Percentiles rank a stretch among this genome's conserved stretches.
phyloP scores from a whole-genome alignment of 345 rosid genomes.

The Theobroma cacao region DNA sequence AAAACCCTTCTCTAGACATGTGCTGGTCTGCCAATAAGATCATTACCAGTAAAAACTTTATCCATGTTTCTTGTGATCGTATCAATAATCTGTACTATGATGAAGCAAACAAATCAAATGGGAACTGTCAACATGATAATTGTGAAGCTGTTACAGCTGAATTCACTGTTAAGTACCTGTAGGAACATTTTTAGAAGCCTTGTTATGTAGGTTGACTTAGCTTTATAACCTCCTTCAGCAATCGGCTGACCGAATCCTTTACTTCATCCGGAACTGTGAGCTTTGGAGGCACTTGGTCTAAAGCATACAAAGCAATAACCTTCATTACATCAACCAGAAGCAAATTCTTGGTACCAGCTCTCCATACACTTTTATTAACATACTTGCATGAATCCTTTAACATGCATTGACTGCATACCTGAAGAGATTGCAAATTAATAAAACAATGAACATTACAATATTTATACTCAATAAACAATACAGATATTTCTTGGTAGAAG shows the following conservation, averaged over 20 bases:
- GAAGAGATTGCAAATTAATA: slow-evolving; percentile 9
- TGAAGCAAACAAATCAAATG: neutral
- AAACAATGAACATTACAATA: neutral
- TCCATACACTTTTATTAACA: slow-evolving; percentile 55
- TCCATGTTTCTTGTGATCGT: neutral
- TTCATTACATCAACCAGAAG: slow-evolving; percentile 57
- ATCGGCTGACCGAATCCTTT: slow-evolving; percentile 41
- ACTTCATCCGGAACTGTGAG: slow-evolving; percentile 55
- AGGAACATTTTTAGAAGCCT: slow-evolving; percentile 1
- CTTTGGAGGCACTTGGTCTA: slow-evolving; percentile 47
- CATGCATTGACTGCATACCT: slow-evolving; percentile 73
- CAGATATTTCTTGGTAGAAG: neutral
- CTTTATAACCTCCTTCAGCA: slow-evolving; percentile 53
- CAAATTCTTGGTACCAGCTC: slow-evolving; percentile 37
- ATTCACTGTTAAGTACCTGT: neutral
- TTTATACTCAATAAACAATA: neutral
- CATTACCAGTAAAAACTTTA: neutral
- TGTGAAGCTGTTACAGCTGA: neutral
- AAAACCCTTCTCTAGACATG: neutral
- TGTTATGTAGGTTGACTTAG: slow-evolving; percentile 37
- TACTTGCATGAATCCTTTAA: slow-evolving; percentile 59
- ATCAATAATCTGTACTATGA: neutral
- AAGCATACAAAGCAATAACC: slow-evolving; percentile 48
- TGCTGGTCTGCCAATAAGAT: neutral
- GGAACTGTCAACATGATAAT: neutral